These are phyloP conservation scores for Dillenia suffruticosa DNA, from an alignment of 164 flowering plant species.

Conservation along the genomic window DNA sequence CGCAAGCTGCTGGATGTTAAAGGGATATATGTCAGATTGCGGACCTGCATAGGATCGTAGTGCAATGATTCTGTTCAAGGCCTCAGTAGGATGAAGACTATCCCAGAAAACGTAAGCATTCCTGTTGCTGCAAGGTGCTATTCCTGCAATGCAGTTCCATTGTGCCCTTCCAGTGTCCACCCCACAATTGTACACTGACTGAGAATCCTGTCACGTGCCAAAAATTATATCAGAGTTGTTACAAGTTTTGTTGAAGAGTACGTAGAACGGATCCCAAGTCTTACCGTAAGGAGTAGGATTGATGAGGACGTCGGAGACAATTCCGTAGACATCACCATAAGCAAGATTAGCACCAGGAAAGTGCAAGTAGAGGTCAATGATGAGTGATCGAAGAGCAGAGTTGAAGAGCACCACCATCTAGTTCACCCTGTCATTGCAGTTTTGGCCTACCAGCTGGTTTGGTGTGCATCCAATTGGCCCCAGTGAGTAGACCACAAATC, in stretches of 20 bases:
- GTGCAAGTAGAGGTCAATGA: constrained; percentile 8
- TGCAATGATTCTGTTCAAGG: constrained; percentile 9
- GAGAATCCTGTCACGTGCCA: constrained; percentile 8
- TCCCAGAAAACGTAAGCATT: constrained; percentile 12
- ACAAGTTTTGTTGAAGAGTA: background rate
- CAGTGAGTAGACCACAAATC: constrained; percentile 9
- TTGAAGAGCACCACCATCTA: constrained; percentile 16
- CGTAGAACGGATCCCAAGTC: background rate
- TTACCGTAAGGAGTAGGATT: constrained; percentile 10
- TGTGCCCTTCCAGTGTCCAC: constrained; percentile 3
- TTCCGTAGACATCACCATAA: constrained; percentile 9
- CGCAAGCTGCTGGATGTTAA: constrained; percentile 15
- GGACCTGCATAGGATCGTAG: constrained; percentile 8
- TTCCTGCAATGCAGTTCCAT: constrained; percentile 6
- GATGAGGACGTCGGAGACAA: constrained; percentile 8
- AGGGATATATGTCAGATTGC: constrained; percentile 5
- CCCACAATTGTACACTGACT: constrained; percentile 8
- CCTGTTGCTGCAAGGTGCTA: constrained; percentile 7
- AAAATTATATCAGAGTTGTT: background rate
- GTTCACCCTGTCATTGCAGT: constrained; percentile 11
- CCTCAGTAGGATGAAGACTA: constrained; percentile 14
- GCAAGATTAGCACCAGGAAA: constrained; percentile 2
- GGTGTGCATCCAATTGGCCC: constrained; percentile 16
- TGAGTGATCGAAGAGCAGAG: constrained; percentile 15
- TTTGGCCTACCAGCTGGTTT: constrained; percentile 5